Evolutionary conservation across 495 filamentous ascomycete species (phyloP), one percentile per base, ranked within the genome.

Genomic region (Hypoxylon lienhwacheense): DNA sequence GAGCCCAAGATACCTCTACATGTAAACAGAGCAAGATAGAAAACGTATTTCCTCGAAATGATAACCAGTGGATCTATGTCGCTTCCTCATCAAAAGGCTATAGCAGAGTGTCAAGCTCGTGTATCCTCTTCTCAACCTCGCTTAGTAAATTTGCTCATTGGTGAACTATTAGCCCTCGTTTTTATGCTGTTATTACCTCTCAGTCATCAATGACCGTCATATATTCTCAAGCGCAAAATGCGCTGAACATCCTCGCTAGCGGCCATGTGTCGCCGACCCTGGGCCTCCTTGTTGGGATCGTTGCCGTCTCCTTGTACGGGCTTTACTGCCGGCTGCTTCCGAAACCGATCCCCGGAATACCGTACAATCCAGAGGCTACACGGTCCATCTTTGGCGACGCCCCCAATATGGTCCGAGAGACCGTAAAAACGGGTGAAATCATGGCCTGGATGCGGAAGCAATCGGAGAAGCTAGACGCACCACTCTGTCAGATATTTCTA

Each of bases 401-500:
- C 3, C 67, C 63, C 7, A 36, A 16, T 15, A 36, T 68, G 53
- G 32, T 67, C 17, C 40, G 34, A 28, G 31, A 58, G 14, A 32
- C 42, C 1, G 28, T 31, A 5, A 37, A 39, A 6, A 68, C 61
- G 5, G 26, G 50, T 3, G 52, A 61, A 19, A 40, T 61, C 11
- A 42, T 39, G 8, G 34, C 17, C 5, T 69, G 59, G 57, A 24
- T 39, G 7, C 20, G 16, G 7, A 22, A 31, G 34, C 64, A 65
- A 19, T 14, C 19, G 5, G 32, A 26, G 4, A 53, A 53, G n/a
- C n/a, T 67, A n/a, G 46, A 68, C 14, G 62, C 72, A 10, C 71
- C 73, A 0, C 59, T 77, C 3, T 33, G 55, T 7, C 74, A 75
- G 49, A 22, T 73, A 8, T 74, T 73, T 47, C 31, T 68, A 7